phyloP scores from a whole-genome alignment of 1,139 yeast genomes.

The Ashbya aceris region DNA sequence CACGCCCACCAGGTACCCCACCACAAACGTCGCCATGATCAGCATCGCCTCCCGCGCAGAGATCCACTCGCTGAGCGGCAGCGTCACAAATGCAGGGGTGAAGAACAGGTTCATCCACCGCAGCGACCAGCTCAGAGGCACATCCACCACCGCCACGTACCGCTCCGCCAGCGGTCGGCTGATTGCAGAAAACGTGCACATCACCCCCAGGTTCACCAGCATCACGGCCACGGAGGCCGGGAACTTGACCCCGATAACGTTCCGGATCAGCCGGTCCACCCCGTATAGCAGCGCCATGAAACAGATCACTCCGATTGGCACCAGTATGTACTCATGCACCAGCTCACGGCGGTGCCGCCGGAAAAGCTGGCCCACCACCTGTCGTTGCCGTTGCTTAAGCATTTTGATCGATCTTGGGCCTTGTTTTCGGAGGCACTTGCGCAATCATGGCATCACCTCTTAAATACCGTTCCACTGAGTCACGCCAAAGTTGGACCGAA shows the following conservation, averaged over 20 bases:
- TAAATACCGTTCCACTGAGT: too few species aligned
- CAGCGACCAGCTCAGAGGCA: slow-evolving; percentile 60
- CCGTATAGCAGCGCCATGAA: slow-evolving; percentile 49
- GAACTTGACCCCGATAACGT: slow-evolving; percentile 44
- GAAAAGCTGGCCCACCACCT: slow-evolving; percentile 5
- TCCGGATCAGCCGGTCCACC: slow-evolving; percentile 43
- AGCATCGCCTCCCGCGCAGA: slow-evolving; percentile 60
- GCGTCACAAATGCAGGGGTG: slow-evolving; percentile 64
- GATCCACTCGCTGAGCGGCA: slow-evolving; percentile 58
- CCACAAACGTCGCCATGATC: slow-evolving; percentile 62
- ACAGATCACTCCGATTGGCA: slow-evolving; percentile 34
- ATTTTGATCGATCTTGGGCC: not conserved
- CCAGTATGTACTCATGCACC: slow-evolving; percentile 27
- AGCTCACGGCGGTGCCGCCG: slow-evolving; percentile 16
- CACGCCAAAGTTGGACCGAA: too few species aligned
- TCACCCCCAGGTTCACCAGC: slow-evolving; percentile 47
- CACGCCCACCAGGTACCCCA: slow-evolving; percentile 52
- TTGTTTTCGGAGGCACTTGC: too few species aligned
- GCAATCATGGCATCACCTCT: too few species aligned
- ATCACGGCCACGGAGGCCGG: slow-evolving; percentile 74
- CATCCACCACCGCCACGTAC: slow-evolving; percentile 43
- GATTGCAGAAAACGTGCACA: slow-evolving; percentile 30
- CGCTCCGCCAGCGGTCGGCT: slow-evolving; percentile 34
- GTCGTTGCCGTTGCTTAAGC: not conserved
- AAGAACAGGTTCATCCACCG: slow-evolving; percentile 75